A percentile compares a stretch with the other conserved stretches of the same genome.
phyloP scores from a whole-genome alignment of 2,329 filamentous ascomycete species.

The Coleophoma cylindrospora region DNA sequence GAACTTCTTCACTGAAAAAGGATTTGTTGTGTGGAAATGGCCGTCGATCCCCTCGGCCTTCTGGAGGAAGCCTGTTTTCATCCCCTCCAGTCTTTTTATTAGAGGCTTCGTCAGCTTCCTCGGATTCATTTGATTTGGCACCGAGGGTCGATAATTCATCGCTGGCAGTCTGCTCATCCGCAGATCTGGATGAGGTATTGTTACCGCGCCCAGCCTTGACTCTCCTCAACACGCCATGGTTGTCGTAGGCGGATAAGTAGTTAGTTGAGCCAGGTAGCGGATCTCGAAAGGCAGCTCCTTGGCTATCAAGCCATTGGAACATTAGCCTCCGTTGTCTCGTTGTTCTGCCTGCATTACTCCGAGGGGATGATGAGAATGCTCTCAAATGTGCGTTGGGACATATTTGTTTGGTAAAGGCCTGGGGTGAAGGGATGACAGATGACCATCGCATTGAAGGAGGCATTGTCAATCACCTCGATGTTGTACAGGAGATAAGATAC shows the following conservation, averaged over 20 bases:
- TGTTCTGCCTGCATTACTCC: constrained; percentile 12
- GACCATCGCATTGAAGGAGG: constrained; percentile 20
- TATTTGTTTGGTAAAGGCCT: constrained; percentile 17
- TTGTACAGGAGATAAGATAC: constrained; percentile 5
- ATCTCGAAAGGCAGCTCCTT: constrained; percentile 20
- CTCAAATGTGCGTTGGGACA: constrained; percentile 15
- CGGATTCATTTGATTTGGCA: neutral
- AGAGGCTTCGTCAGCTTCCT: constrained; percentile 2
- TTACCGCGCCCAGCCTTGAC: neutral
- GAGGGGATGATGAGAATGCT: constrained; percentile 25
- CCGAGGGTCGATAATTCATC: neutral
- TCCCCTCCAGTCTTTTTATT: neutral
- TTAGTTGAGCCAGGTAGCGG: constrained; percentile 24
- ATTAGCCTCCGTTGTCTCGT: constrained; percentile 23
- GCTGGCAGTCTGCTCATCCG: neutral
- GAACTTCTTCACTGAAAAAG: constrained; percentile 56
- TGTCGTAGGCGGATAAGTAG: constrained; percentile 24
- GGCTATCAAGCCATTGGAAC: constrained; percentile 22
- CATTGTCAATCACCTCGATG: constrained; percentile 19
- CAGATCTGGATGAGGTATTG: neutral
- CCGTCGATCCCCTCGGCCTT: constrained; percentile 14
- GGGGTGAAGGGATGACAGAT: constrained; percentile 10
- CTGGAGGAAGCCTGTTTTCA: constrained; percentile 11
- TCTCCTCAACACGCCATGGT: constrained; percentile 21
- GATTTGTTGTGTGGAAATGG: constrained; percentile 59